Evolutionary conservation across 306 rosid genomes (phyloP).

Genomic region (Vigna nakashimae): DNA sequence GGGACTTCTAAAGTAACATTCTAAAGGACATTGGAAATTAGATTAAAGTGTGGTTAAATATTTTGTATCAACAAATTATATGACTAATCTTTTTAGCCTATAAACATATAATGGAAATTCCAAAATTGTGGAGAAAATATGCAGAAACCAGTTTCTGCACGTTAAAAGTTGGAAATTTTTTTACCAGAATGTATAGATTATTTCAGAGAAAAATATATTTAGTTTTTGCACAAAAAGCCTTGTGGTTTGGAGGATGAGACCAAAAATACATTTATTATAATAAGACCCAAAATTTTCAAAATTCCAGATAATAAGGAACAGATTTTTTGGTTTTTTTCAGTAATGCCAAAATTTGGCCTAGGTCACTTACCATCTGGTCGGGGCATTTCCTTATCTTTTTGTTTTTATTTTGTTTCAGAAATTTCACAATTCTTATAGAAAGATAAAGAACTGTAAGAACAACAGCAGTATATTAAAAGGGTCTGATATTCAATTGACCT

Average conservation of each 20-base stretch:
- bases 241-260: not conserved
- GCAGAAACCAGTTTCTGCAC: too few species aligned
- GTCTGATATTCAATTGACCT: constrained; percentile 52
- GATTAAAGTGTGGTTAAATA: too few species aligned
- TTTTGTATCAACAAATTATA: too few species aligned
- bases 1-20: too few species aligned
- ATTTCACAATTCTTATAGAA: not conserved
- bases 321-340: not conserved
- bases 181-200: too few species aligned
- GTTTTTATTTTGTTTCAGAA: constrained; percentile 8
- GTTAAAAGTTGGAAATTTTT: too few species aligned
- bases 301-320: not conserved
- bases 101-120: too few species aligned
- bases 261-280: not conserved
- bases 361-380: constrained; percentile 10
- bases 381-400: constrained; percentile 31
- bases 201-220: too few species aligned
- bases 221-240: too few species aligned
- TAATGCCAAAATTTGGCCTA: constrained; percentile 19
- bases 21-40: not conserved
- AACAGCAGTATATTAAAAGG: not conserved
- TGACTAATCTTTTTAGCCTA: too few species aligned
- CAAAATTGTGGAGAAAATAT: too few species aligned
- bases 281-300: not conserved
- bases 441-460: not conserved